phyloP scores from a whole-genome alignment of 176 grass and related monocot species.

The Guadua angustifolia region DNA sequence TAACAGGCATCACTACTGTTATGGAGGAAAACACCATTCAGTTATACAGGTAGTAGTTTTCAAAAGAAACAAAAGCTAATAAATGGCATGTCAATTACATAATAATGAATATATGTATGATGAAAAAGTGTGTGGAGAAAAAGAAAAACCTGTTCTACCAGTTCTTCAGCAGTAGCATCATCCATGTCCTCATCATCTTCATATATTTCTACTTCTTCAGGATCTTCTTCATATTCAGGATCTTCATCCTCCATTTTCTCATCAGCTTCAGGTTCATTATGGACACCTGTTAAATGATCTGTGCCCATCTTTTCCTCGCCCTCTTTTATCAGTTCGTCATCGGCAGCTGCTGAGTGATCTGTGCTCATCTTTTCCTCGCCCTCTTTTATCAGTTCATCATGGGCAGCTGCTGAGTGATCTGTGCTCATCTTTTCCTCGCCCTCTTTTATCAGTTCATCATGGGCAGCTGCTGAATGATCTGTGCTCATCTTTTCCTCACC shows the following conservation, averaged over 20 bases:
- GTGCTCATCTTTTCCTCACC: constrained; percentile 41
- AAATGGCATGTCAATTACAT: not conserved
- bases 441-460: constrained; percentile 45
- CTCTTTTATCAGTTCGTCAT: constrained; percentile 16
- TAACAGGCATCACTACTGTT: not conserved
- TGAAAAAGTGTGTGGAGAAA: constrained; percentile 1
- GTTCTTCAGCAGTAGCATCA: constrained; percentile 51
- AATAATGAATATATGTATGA: constrained; percentile 22
- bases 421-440: constrained; percentile 43
- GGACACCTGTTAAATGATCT: constrained; percentile 12
- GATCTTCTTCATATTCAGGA: constrained; percentile 75
- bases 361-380: constrained; percentile 23
- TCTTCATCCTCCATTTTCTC: constrained; percentile 64
- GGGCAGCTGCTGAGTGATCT: constrained; percentile 41
- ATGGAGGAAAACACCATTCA: not conserved
- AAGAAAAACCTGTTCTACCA: constrained; percentile 20
- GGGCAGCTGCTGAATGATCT: constrained; percentile 35
- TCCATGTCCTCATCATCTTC: constrained; percentile 78
- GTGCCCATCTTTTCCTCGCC: constrained; percentile 16
- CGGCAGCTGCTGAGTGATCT: constrained; percentile 2
- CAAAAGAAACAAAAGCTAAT: not conserved
- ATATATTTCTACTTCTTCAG: constrained; percentile 77
- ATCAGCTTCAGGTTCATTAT: constrained; percentile 43
- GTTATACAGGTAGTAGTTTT: not conserved
- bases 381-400: constrained; percentile 45